Evolutionary conservation across 306 rosid species (phyloP), one percentile per base, ranked within the genome.

Genomic region (Crotalaria pallida): DNA sequence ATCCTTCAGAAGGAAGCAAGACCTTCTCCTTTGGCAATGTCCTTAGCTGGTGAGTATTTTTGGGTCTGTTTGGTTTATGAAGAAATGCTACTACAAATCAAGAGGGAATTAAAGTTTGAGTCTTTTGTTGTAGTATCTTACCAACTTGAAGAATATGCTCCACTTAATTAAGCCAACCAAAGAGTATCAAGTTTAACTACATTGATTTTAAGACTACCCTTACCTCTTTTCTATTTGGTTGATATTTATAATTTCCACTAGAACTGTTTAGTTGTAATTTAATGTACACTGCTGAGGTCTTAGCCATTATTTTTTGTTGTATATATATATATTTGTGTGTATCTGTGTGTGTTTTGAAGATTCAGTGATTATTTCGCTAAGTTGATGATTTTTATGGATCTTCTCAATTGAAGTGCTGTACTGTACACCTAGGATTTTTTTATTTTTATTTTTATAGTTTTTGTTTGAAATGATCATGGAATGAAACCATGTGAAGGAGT

Each of bases 1-100:
- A 73, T 69, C 96, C 92, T 47, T 81, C 89, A 11, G 83, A 86
- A 66, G 98, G 98, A 23, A 82, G 88, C 69, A 29, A 70, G 16
- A 83, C 98, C 59, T 71, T 80, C 62, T 88, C 78, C 80, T 84
- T 80, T 36, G 96, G 92, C 62, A 75, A 92, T 71, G 88, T 52
- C 33, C 76, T 87, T 21, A 80, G 72, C 77, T 86, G 92, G 98
- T 89, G 55, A 65, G 86, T 75, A 8, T 36, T 13, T 56, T 26
- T 41, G 53, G 10, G 19, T 60, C 58, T 69, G 34, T 26, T 49
- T 76, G 23, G 44, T 7, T 73, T 38, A 24, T 59, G 57, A 64
- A 76, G 53, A 23, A 49, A 38, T 59, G 58, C 40, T 51, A 34
- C 40, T 51, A 34, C 23, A 24, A 33, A n/a, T 22, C 8, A 47